Percentiles rank a stretch among this genome's conserved stretches.
Conservation (phyloP, 306 rosid species). For the Vigna nakashimae region DNA sequence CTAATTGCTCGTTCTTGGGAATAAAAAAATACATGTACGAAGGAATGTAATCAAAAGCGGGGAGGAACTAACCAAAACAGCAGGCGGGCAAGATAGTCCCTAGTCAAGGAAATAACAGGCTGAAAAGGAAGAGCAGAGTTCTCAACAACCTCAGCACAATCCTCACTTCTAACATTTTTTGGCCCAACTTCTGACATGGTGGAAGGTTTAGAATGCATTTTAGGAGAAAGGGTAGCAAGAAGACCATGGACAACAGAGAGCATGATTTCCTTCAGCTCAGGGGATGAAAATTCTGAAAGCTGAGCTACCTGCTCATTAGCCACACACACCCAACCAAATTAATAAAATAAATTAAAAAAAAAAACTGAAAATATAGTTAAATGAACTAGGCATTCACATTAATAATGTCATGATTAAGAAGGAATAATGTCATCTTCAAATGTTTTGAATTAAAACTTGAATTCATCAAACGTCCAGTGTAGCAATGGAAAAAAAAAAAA, state of each 20-base stretch:
- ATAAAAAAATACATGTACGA: no score
- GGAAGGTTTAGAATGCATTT: conserved; percentile 84
- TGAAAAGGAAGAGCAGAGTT: conserved; percentile 87
- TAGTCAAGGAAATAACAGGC: conserved; percentile 74
- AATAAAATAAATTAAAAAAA: conserved; percentile 21
- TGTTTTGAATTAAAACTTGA: conserved; percentile 15
- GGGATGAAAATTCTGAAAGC: conserved; percentile 86
- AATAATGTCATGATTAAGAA: conserved; percentile 19
- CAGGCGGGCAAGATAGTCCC: conserved; percentile 89
- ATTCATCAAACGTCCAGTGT: conserved; percentile 20
- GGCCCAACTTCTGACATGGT: conserved; percentile 64
- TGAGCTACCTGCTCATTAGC: conserved; percentile 75
- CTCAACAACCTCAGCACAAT: conserved; percentile 83
- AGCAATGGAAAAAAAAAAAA: conserved; percentile 27
- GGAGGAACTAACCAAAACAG: conserved; percentile 83
- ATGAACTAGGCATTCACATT: conserved; percentile 2
- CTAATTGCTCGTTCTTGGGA: background rate
- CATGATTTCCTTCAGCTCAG: conserved; percentile 80
- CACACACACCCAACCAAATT: conserved; percentile 32
- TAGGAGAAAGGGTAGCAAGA: conserved; percentile 94
- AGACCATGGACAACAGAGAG: conserved; percentile 92
- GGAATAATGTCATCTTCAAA: conserved; percentile 10
- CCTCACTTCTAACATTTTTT: conserved; percentile 63
- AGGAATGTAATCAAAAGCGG: conserved; percentile 27
- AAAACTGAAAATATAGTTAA: conserved; percentile 9